A percentile compares a stretch with the other conserved stretches of the same genome.
phyloP scores from a whole-genome alignment of 2,329 filamentous ascomycete species.

The Botryotinia globosa region DNA sequence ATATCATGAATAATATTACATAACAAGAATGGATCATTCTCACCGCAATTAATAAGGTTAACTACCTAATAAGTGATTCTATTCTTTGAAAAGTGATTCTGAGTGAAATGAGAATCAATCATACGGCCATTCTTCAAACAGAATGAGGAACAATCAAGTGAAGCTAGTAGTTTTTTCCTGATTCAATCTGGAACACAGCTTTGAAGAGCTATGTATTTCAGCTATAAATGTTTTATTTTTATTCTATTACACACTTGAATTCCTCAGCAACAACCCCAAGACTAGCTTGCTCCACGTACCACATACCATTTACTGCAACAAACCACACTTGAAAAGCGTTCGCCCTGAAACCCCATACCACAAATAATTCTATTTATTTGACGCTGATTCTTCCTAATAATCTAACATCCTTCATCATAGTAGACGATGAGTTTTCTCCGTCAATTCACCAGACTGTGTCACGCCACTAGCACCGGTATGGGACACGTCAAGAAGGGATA shows the following conservation, averaged over 20 bases:
- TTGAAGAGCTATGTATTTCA: not conserved
- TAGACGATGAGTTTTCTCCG: not conserved
- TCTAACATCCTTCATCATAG: not conserved
- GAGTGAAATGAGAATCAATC: not conserved
- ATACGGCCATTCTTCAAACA: not conserved
- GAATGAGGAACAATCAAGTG: not conserved
- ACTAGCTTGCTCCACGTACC: not conserved
- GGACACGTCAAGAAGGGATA: not conserved
- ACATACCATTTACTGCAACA: not conserved
- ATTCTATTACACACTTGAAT: not conserved
- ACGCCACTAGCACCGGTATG: too few species aligned
- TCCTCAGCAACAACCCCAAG: not conserved
- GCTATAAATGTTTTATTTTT: not conserved
- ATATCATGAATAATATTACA: not conserved
- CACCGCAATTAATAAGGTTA: accelerated
- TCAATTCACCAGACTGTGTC: not conserved
- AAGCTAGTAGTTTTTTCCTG: not conserved
- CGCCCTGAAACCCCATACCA: not conserved
- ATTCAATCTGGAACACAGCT: accelerated
- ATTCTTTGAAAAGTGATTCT: not conserved
- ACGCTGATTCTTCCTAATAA: not conserved
- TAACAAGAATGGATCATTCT: accelerated
- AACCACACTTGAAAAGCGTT: not conserved
- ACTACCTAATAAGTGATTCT: not conserved
- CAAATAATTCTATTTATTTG: not conserved